These are phyloP conservation scores for Schwanniomyces pseudopolymorphus DNA, from an alignment of 805 yeast genomes.

Conservation along the genomic window DNA sequence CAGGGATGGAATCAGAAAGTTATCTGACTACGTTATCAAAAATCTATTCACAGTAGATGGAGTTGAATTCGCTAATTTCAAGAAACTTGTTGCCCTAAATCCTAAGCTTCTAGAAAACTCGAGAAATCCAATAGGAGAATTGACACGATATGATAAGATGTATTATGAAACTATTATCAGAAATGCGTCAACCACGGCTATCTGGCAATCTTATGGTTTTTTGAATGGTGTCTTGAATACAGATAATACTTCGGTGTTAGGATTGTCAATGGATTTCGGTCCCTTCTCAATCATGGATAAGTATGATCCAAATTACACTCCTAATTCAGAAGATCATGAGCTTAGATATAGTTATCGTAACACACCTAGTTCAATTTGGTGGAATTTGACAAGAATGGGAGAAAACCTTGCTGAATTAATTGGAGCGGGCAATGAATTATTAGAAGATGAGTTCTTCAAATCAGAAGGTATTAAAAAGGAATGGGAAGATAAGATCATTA, in stretches of 20 bases:
- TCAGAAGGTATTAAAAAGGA: conserved; percentile 47
- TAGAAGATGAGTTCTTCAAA: conserved; percentile 44
- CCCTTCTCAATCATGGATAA: conserved; percentile 91
- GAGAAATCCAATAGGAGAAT: conserved; percentile 27
- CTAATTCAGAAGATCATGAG: conserved; percentile 82
- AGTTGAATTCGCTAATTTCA: conserved; percentile 28
- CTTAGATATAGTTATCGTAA: conserved; percentile 77
- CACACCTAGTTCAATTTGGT: conserved; percentile 86
- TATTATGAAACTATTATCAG: conserved; percentile 68
- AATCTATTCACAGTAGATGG: conserved; percentile 51
- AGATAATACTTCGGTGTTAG: conserved; percentile 88
- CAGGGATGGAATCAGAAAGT: conserved; percentile 53
- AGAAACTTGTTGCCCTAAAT: conserved; percentile 16
- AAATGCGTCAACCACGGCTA: conserved; percentile 76
- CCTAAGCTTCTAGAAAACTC: conserved; percentile 17
- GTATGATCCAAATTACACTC: conserved; percentile 78
- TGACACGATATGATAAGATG: conserved; percentile 66
- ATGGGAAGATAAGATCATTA: conserved; percentile 49
- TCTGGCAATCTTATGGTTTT: conserved; percentile 91
- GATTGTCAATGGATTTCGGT: conserved; percentile 89
- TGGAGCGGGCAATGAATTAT: conserved; percentile 62
- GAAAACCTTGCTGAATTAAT: conserved; percentile 80
- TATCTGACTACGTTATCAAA: conserved; percentile 72
- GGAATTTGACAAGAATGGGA: conserved; percentile 85
- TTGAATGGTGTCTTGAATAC: conserved; percentile 93